Evolutionary conservation across 2,329 filamentous ascomycete species (phyloP), one percentile per base, ranked within the genome.

Genomic region (Alternaria sp.): DNA sequence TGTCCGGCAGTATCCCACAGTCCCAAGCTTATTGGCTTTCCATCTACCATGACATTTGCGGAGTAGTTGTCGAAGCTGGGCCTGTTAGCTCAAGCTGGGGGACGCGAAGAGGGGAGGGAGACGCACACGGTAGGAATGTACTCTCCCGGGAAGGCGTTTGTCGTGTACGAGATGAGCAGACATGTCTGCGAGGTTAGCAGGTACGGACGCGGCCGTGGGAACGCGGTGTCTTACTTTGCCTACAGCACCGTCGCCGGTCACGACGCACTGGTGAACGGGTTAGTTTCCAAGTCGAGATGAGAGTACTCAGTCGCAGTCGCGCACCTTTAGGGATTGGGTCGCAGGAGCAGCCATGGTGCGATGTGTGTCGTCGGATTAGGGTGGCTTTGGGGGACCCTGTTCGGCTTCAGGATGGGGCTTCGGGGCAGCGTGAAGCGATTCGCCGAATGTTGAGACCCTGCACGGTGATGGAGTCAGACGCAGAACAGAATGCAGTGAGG

Each of bases 111-210:
- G 56, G 44, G 5, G 1, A 12, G 32, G 16, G 36, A 39, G 32
- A 68, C 90, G 81, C 83, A 95, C 91, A 99, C 95, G 74, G 95
- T 99, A 70, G 95, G 95, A 73, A 99, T 98, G 82, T 99, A 99
- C 86, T 99, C 95, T 81, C 95, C 95, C n/a, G 95, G 95, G 81
- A 99, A 99, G 68, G 95, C 95, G 84, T 98, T 99, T 66, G 95
- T 99, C 66, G 95, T 98, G 84, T 99, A 99, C 54, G 94, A 98
- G 80, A 99, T 99, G 75, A 99, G 89, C 62, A 99, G 89, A 85
- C 95, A 99, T 86, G 95, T 99, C 94, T 97, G 71, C 26, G 44
- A 48, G 16, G 65, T 78, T 68, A 81, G 73, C 65, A 61, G 54
- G n/a, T 36, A 24, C 54, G n/a, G 34, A 41, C 18, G 52, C 44